Evolutionary conservation across 1,284 basidiomycete genomes (phyloP), one percentile per base, ranked within the genome.

Genomic region (Blastosporella zonata): DNA sequence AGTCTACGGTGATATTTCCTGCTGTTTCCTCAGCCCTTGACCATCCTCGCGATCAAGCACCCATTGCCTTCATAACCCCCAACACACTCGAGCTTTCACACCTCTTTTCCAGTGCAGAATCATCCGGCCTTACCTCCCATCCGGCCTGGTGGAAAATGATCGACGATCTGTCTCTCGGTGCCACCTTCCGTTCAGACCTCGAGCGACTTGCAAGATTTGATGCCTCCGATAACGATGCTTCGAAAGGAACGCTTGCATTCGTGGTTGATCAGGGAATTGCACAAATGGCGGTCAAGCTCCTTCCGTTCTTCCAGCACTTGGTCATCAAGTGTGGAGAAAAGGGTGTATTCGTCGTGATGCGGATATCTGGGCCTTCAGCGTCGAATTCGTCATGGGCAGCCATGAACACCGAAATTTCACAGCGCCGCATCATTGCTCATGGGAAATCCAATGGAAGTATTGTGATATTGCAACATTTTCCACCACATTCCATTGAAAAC

Each of bases 241-340:
- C 67, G 13, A 67, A 69, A 40, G 77, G 72, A n/a, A 76, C 68
- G 1, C 67, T 90, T 15, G 69, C 75, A 1, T 90, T 89, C 72
- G 72, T 93, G 10, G 62, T 79, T 8, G 73, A 84, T 17, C 66
- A 80, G 33, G 91, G 91, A 2, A 63, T 90, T 23, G 79, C 81
- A 0, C 87, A 89, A 58, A 92, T 88, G 81, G 87, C 89, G 12
- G 68, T 92, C 38, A 78, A 83, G 49, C 75, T 92, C 13, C 73
- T 95, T 5, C 89, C 92, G 0, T 87, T 90, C 67, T 86, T 95
- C 66, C 78, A 82, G 52, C 78, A 87, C 53, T 70, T 95, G 33
- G 73, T 95, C 62, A 75, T 96, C 61, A 97, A 97, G 67, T 89
- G 84, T 50, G 93, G 93, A 12, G 70, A 76, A 13, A 68, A 70